A percentile compares a stretch with the other conserved stretches of the same genome.
Evolutionary conservation across 1,284 basidiomycete genomes (phyloP).

Genomic region (Coniferiporia sulphurascens): DNA sequence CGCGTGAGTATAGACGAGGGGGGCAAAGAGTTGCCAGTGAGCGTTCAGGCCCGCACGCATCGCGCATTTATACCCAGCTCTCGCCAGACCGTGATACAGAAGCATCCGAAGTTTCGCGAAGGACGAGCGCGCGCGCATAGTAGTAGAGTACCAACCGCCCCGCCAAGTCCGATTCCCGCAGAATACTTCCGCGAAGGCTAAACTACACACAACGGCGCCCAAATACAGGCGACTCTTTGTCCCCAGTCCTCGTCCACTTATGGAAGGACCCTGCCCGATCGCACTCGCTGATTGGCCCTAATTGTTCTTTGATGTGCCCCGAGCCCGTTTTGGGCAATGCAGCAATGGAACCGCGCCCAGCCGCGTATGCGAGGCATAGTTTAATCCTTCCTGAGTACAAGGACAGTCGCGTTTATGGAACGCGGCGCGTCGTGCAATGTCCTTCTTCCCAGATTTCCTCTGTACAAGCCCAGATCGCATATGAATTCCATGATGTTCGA

Average conservation of each 20-base stretch:
- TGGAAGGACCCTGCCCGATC: constrained; percentile 1
- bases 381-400: background rate
- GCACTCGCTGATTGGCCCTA: background rate
- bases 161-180: too few relatives aligned
- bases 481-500: background rate
- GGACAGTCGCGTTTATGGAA: constrained; percentile 1
- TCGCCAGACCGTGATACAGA: too few relatives aligned
- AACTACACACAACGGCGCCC: background rate
- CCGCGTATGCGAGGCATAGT: too few relatives aligned
- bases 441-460: too few relatives aligned
- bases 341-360: background rate
- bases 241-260: too few relatives aligned
- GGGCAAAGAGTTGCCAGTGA: too few relatives aligned
- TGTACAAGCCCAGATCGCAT: background rate
- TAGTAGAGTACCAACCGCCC: too few relatives aligned
- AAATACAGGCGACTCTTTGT: background rate
- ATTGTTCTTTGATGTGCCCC: background rate
- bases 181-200: background rate
- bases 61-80: too few relatives aligned
- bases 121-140: too few relatives aligned
- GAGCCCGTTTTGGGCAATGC: background rate
- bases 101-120: too few relatives aligned
- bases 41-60: too few relatives aligned
- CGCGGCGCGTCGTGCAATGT: background rate
- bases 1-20: too few relatives aligned